phyloP scores from a whole-genome alignment of 805 yeast species.

The Kluyveromyces wickerhamii region DNA sequence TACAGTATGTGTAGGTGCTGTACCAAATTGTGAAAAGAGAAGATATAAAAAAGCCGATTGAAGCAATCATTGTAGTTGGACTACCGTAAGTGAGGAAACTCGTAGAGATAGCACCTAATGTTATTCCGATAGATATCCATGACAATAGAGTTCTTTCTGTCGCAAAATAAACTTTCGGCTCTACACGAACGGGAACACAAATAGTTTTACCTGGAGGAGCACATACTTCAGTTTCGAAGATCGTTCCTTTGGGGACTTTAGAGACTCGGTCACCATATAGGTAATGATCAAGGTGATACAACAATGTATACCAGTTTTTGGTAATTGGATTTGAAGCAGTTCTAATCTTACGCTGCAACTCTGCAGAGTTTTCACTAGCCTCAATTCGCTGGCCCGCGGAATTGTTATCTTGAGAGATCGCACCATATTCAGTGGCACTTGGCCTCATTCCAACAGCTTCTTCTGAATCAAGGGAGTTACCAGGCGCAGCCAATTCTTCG shows the following conservation, averaged over 20 bases:
- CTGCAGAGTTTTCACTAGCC: constrained; percentile 27
- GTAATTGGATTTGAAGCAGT: constrained; percentile 16
- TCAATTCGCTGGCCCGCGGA: constrained; percentile 6
- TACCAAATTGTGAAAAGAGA: constrained; percentile 68
- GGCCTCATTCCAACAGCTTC: constrained; percentile 41
- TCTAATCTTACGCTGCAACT: constrained; percentile 20
- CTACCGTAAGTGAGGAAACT: constrained; percentile 82
- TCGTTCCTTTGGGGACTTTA: constrained; percentile 58
- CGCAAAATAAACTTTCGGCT: constrained; percentile 98
- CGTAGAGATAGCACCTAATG: constrained; percentile 83
- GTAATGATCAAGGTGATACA: constrained; percentile 34
- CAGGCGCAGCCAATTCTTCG: constrained; percentile 36
- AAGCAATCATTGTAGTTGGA: constrained; percentile 63
- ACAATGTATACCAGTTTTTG: constrained; percentile 17
- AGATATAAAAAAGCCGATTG: constrained; percentile 78
- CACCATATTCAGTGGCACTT: constrained; percentile 33
- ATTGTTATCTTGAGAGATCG: constrained; percentile 14
- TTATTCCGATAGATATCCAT: constrained; percentile 87
- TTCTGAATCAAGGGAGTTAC: constrained; percentile 62
- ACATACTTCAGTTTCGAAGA: constrained; percentile 45
- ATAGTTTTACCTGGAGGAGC: constrained; percentile 88
- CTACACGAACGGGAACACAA: constrained; percentile 91
- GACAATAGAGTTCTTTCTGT: constrained; percentile 91
- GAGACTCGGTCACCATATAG: constrained; percentile 42
- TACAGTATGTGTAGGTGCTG: constrained; percentile 64